A percentile compares a stretch with the other conserved stretches of the same genome.
These are phyloP conservation scores for Paulownia fortunei DNA, from an alignment of 257 asterid species.

Conservation along the genomic window DNA sequence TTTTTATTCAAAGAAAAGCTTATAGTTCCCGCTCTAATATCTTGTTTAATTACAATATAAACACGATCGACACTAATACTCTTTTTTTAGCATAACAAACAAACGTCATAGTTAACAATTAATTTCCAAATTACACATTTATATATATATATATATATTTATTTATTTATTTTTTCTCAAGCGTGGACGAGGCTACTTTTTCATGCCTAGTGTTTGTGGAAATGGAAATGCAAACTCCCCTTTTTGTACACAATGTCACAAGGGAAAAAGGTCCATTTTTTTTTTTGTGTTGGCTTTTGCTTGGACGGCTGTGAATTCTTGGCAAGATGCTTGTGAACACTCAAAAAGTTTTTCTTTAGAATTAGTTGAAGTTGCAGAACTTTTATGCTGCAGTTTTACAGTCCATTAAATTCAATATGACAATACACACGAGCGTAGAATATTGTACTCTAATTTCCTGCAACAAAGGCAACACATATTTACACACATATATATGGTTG, in stretches of 20 bases:
- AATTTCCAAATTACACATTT: too few relatives aligned
- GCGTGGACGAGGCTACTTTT: conserved; percentile 21
- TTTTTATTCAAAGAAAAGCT: too few relatives aligned
- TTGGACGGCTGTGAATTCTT: conserved; percentile 41
- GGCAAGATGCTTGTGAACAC: conserved; percentile 67
- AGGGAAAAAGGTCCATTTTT: conserved; percentile 26
- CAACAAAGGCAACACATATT: conserved; percentile 20
- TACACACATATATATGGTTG: neutral
- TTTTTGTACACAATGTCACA: conserved; percentile 42
- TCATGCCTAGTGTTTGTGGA: conserved; percentile 19
- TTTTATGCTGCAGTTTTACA: conserved; percentile 36
- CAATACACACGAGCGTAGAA: conserved; percentile 79
- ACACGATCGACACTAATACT: too few relatives aligned
- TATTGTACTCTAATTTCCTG: conserved; percentile 48
- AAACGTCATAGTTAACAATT: too few relatives aligned
- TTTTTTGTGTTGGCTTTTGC: conserved; percentile 35
- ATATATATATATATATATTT: too few relatives aligned
- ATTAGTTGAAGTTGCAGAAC: conserved; percentile 35
- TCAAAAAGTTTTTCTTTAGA: conserved; percentile 26
- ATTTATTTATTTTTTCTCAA: neutral
- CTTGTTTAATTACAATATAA: too few relatives aligned
- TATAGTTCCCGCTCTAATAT: too few relatives aligned
- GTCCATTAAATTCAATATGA: conserved; percentile 36
- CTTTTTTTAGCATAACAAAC: too few relatives aligned
- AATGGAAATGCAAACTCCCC: conserved; percentile 34